A percentile compares a stretch with the other conserved stretches of the same genome.
Evolutionary conservation across 352 stramenopile genomes (phyloP).

Genomic region (Thraustotheca clavata): DNA sequence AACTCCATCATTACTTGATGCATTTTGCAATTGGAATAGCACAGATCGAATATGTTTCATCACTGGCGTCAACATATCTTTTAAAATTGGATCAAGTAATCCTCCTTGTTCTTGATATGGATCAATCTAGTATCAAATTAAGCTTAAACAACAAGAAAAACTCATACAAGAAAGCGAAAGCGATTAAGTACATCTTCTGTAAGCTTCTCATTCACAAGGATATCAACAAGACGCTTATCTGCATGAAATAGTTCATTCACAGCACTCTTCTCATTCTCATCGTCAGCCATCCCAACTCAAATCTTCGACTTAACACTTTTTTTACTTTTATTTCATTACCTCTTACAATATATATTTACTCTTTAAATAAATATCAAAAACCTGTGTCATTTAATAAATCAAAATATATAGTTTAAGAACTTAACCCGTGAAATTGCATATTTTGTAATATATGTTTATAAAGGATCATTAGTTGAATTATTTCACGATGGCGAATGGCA

Average conservation of each 20-base stretch:
- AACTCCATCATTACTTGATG: constrained; percentile 20
- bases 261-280: background rate
- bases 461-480: too few relatives aligned
- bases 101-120: constrained; percentile 18
- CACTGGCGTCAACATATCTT: constrained; percentile 7
- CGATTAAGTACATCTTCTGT: background rate
- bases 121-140: constrained; percentile 16
- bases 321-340: background rate
- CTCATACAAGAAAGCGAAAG: constrained; percentile 7
- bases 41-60: constrained; percentile 1
- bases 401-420: background rate
- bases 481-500: constrained; percentile 25
- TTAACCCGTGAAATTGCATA: background rate
- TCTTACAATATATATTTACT: background rate
- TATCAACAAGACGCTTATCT: constrained; percentile 3
- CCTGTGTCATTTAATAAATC: background rate
- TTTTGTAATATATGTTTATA: background rate
- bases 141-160: background rate
- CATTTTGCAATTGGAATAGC: background rate
- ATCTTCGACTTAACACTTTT: constrained; percentile 12
- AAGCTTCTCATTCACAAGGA: background rate
- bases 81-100: constrained; percentile 10
- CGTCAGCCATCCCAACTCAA: background rate
- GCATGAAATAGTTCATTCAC: constrained; percentile 19
- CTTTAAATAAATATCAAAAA: constrained; percentile 6